Evolutionary conservation across 805 yeast species (phyloP).

Genomic region (Saturnispora galanensis): DNA sequence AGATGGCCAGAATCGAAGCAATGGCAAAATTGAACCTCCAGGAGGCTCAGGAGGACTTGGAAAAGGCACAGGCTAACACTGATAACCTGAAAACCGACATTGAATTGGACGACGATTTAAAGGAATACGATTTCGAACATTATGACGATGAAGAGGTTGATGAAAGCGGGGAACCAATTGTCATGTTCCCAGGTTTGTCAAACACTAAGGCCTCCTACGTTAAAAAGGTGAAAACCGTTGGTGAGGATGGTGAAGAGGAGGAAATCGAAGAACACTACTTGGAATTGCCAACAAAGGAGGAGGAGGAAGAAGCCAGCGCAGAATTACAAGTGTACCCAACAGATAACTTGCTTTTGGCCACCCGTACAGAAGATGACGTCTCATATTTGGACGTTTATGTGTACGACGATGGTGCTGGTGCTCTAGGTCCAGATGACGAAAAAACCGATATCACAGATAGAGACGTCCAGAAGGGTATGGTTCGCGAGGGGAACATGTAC

Average conservation of each 20-base stretch:
- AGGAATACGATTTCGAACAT: conserved; percentile 78
- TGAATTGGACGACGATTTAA: conserved; percentile 73
- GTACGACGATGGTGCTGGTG: conserved; percentile 89
- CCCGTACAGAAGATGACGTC: conserved; percentile 93
- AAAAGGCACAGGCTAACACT: conserved; percentile 7
- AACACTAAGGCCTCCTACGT: conserved; percentile 50
- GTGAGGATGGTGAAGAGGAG: conserved; percentile 26
- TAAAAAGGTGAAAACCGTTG: conserved; percentile 35
- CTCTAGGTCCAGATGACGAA: conserved; percentile 40
- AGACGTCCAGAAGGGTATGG: conserved; percentile 65
- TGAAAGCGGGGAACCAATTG: conserved; percentile 44
- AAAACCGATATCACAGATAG: conserved; percentile 57
- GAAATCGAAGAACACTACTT: conserved; percentile 53
- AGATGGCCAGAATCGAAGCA: conserved; percentile 79
- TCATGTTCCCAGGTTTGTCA: conserved; percentile 65
- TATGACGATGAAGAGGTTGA: conserved; percentile 62
- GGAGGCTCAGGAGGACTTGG: conserved; percentile 47
- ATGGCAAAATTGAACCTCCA: conserved; percentile 75
- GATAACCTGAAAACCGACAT: conserved; percentile 37
- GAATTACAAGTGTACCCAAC: conserved; percentile 83
- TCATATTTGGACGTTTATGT: conserved; percentile 89
- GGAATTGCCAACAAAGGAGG: conserved; percentile 52
- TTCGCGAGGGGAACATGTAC: conserved; percentile 67
- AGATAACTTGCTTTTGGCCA: conserved; percentile 80
- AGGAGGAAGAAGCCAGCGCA: conserved; percentile 63